phyloP scores from a whole-genome alignment of 2,329 filamentous ascomycete species.

The Fusarium pininemorale region DNA sequence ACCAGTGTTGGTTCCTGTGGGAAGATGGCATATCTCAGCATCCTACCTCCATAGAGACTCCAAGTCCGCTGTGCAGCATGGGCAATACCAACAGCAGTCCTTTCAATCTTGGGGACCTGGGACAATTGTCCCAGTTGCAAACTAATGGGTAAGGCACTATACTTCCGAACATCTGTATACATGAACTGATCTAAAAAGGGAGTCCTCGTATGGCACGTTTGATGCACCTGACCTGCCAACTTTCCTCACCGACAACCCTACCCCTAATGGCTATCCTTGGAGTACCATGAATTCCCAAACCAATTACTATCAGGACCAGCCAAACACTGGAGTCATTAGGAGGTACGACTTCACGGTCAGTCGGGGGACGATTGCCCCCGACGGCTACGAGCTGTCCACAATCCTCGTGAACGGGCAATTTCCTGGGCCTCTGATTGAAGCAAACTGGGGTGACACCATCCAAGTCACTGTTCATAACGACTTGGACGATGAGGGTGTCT shows the following conservation, averaged over 20 bases:
- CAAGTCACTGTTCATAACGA: conserved; percentile 76
- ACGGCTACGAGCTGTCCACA: conserved; percentile 62
- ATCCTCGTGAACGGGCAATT: conserved; percentile 73
- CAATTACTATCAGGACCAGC: conserved; percentile 60
- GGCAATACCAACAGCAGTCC: conserved; percentile 30
- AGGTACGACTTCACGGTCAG: conserved; percentile 64
- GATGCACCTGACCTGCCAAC: conserved; percentile 50
- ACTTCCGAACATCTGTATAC: not conserved
- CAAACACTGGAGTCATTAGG: conserved; percentile 64
- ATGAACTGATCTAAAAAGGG: conserved; percentile 38
- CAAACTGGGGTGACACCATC: conserved; percentile 70
- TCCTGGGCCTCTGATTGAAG: conserved; percentile 73
- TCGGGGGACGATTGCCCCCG: conserved; percentile 61
- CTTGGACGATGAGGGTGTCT: conserved; percentile 62
- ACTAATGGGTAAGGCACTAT: conserved; percentile 36
- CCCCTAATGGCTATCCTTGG: conserved; percentile 63
- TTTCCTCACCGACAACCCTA: conserved; percentile 60
- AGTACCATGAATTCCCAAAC: conserved; percentile 54
- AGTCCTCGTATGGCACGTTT: conserved; percentile 54
- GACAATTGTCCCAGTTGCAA: conserved; percentile 26
- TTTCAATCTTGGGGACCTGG: conserved; percentile 27
- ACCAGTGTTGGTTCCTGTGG: conserved; percentile 3
- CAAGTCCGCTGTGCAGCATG: conserved; percentile 22
- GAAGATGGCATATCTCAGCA: not conserved
- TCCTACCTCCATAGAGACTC: conserved; percentile 2